Percentiles rank a stretch among this genome's conserved stretches.
Conservation (phyloP, 495 filamentous ascomycete species). For the Trypethelium eluteriae region DNA sequence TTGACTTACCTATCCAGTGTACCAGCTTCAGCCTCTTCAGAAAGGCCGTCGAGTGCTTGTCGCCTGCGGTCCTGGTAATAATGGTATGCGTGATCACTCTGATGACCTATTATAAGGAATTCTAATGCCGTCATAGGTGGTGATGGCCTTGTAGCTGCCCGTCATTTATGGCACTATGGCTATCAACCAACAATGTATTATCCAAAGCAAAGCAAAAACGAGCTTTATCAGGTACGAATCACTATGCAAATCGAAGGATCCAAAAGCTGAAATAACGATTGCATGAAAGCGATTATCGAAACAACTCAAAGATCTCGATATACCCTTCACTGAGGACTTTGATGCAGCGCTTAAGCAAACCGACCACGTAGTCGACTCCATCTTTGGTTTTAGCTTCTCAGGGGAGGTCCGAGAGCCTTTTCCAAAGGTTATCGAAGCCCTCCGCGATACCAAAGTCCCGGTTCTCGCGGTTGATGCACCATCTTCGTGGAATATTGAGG, state of each 20-base stretch:
- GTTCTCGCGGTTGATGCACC: slow-evolving; percentile 88
- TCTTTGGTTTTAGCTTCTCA: slow-evolving; percentile 95
- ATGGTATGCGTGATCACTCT: slow-evolving; percentile 50
- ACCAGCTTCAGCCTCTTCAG: slow-evolving; percentile 68
- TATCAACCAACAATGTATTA: slow-evolving; percentile 89
- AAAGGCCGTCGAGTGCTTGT: slow-evolving; percentile 71
- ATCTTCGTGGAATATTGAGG: slow-evolving; percentile 86
- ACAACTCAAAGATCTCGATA: slow-evolving; percentile 71
- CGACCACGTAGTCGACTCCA: slow-evolving; percentile 82
- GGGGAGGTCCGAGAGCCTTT: slow-evolving; percentile 89
- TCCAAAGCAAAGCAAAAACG: slow-evolving; percentile 81
- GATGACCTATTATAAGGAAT: slow-evolving; percentile 5
- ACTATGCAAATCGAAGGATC: not conserved
- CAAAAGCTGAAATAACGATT: slow-evolving; percentile 22
- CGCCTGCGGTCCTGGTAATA: slow-evolving; percentile 90
- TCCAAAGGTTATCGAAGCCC: slow-evolving; percentile 64
- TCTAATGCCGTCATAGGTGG: slow-evolving; percentile 52
- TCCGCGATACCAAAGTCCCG: slow-evolving; percentile 62
- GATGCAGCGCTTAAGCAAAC: slow-evolving; percentile 52
- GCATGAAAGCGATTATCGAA: slow-evolving; percentile 59
- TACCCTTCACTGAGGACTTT: slow-evolving; percentile 85
- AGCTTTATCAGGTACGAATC: slow-evolving; percentile 64
- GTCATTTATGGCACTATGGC: slow-evolving; percentile 89
- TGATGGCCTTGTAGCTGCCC: slow-evolving; percentile 89
- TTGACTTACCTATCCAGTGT: slow-evolving; percentile 47